These are phyloP conservation scores for Arachis monticola DNA, from an alignment of 331 rosid genomes.

Conservation along the genomic window DNA sequence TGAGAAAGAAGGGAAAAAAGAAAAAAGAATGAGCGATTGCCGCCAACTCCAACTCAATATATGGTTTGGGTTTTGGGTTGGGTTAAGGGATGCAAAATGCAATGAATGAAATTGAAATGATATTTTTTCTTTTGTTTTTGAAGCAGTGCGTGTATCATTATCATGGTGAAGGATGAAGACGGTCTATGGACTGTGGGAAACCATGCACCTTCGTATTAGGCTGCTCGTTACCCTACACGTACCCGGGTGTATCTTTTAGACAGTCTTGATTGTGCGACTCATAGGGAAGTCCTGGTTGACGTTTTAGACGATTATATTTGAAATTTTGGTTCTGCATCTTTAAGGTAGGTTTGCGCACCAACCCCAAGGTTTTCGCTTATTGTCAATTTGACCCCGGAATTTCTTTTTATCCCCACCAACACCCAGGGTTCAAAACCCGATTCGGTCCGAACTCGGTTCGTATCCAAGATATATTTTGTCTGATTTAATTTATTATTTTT, in stretches of 20 bases:
- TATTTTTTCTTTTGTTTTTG: slow-evolving; percentile 21
- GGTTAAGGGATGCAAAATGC: background rate
- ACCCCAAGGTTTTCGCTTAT: slow-evolving; percentile 18
- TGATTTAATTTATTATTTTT: no score
- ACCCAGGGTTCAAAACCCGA: no score
- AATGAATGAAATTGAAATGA: slow-evolving; percentile 10
- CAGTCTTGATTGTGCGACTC: slow-evolving; percentile 28
- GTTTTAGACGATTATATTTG: slow-evolving; percentile 37
- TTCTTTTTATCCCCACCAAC: no score
- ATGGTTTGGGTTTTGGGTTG: background rate
- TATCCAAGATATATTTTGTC: no score
- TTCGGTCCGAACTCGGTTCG: no score
- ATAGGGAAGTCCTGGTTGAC: background rate
- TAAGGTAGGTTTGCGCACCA: background rate
- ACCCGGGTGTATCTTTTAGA: accelerated
- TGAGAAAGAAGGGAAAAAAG: background rate
- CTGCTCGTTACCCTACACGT: slow-evolving; percentile 42
- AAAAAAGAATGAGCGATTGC: slow-evolving; percentile 35
- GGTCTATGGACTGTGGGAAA: slow-evolving; percentile 47
- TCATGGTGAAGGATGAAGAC: slow-evolving; percentile 36
- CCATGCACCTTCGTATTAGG: slow-evolving; percentile 32
- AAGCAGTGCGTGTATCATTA: background rate
- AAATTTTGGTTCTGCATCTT: slow-evolving; percentile 26
- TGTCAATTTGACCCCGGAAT: slow-evolving; percentile 18
- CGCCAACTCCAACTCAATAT: slow-evolving; percentile 66